Evolutionary conservation across 2,329 filamentous ascomycete species (phyloP).

Genomic region (Pleurostoma richardsiae): DNA sequence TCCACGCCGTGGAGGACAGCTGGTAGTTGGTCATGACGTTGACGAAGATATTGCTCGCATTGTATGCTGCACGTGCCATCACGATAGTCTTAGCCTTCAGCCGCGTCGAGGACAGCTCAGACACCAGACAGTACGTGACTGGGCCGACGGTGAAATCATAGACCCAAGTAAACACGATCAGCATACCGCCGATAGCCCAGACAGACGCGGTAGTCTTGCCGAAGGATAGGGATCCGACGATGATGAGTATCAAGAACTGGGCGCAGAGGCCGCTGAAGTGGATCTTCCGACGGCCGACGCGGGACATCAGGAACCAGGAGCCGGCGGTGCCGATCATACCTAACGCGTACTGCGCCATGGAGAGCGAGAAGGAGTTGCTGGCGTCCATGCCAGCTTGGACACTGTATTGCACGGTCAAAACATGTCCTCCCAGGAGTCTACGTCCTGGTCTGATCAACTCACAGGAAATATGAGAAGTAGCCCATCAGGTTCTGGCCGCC

Average conservation of each 20-base stretch:
- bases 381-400: constrained; percentile 39
- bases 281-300: constrained; percentile 44
- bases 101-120: constrained; percentile 38
- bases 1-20: constrained; percentile 39
- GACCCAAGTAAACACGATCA: constrained; percentile 35
- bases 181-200: constrained; percentile 41
- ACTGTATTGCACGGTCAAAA: constrained; percentile 6
- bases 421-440: too few relatives aligned
- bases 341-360: constrained; percentile 43
- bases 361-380: constrained; percentile 36
- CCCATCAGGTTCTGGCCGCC: constrained; percentile 45
- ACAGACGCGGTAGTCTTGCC: constrained; percentile 20
- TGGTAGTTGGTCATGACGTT: constrained; percentile 41
- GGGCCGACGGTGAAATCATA: constrained; percentile 43
- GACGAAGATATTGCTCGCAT: constrained; percentile 39
- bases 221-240: constrained; percentile 32
- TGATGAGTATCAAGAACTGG: constrained; percentile 32
- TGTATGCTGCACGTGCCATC: constrained; percentile 39
- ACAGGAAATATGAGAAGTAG: constrained; percentile 39
- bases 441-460: constrained; percentile 2
- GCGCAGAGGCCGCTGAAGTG: constrained; percentile 39
- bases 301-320: constrained; percentile 45
- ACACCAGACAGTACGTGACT: constrained; percentile 34
- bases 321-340: constrained; percentile 44
- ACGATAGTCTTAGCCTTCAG: constrained; percentile 41